Evolutionary conservation across 2,329 filamentous ascomycete species (phyloP), one percentile per base, ranked within the genome.

Genomic region (Cyclaneusma minus): DNA sequence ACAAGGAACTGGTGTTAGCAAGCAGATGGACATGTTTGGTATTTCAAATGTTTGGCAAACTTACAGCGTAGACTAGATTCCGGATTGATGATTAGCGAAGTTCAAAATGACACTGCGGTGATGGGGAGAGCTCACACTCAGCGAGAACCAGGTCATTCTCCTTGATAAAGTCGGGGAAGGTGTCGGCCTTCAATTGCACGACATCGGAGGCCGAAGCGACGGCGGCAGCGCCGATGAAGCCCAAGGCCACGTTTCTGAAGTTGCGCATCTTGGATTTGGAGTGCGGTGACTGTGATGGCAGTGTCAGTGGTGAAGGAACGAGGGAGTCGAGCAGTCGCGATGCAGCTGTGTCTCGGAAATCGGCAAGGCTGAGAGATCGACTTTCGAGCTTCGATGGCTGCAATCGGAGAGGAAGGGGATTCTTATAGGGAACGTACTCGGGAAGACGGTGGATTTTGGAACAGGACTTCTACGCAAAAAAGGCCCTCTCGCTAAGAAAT

Each of bases 31-130:
- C 24, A 35, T 7, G 31, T 47, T 45, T 46, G 41, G 24, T 41
- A 33, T 25, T 29, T 34, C 24, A 28, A 30, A 29, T 15, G 17
- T 25, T 33, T 7, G 33, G 22, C 12, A 21, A 92, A 85, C 87
- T 92, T 43, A 87, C 85, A 41, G 87, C 87, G 54, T 82, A 94
- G 72, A 94, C 78, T 83, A 36, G 29, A 29, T n/a, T n/a, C n/a
- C n/a, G n/a, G n/a, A n/a, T n/a, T n/a, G n/a, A 4, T 25, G 24
- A 48, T 65, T 47, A 66, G 55, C 31, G 24, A 32, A 18, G 3
- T 13, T 21, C 6, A 13, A 8, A 7, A 8, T 12, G 7, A 12
- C 9, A 10, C 7, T 24, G 16, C 7, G 5, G 13, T 24, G 21
- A 13, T 18, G 29, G 29, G 20, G 7, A 7, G n/a, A 5, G 59